Percentiles rank a stretch among this genome's conserved stretches.
These are phyloP conservation scores for Castanospermum australe DNA, from an alignment of 306 rosid genomes.

Conservation along the genomic window DNA sequence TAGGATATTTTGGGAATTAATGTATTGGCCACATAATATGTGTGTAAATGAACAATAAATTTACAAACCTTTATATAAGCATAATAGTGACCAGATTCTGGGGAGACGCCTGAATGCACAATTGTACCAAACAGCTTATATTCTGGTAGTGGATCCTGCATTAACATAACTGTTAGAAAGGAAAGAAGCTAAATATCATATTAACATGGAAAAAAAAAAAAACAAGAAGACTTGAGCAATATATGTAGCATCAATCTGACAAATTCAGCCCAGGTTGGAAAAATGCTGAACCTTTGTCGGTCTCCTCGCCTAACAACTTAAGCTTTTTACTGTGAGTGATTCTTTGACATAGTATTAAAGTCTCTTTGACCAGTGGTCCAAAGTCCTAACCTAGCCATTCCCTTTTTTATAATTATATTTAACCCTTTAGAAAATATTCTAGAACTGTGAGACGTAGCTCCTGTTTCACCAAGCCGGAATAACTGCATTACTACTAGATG, in stretches of 20 bases:
- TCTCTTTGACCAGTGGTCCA: too few species aligned
- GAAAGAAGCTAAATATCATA: constrained; percentile 1
- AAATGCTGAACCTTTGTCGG: not conserved
- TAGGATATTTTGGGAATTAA: not conserved
- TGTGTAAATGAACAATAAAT: not conserved
- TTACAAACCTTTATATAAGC: constrained; percentile 85
- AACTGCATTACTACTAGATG: too few species aligned
- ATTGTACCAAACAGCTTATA: constrained; percentile 96
- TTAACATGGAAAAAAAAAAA: not conserved
- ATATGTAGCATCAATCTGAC: constrained; percentile 1
- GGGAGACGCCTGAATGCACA: constrained; percentile 97
- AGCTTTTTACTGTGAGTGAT: not conserved
- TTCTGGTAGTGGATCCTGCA: constrained; percentile 91
- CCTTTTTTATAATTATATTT: too few species aligned
- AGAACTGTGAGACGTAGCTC: too few species aligned
- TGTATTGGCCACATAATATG: not conserved
- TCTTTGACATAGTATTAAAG: too few species aligned
- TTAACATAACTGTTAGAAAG: constrained; percentile 19
- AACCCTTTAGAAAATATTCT: too few species aligned
- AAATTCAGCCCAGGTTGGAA: not conserved
- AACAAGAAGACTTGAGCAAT: not conserved
- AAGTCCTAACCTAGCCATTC: too few species aligned
- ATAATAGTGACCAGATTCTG: constrained; percentile 96
- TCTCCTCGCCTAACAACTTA: constrained; percentile 21
- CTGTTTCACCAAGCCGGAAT: too few species aligned